A percentile compares a stretch with the other conserved stretches of the same genome.
Conservation (phyloP, 345 rosid species). For the Brassica rapa region DNA sequence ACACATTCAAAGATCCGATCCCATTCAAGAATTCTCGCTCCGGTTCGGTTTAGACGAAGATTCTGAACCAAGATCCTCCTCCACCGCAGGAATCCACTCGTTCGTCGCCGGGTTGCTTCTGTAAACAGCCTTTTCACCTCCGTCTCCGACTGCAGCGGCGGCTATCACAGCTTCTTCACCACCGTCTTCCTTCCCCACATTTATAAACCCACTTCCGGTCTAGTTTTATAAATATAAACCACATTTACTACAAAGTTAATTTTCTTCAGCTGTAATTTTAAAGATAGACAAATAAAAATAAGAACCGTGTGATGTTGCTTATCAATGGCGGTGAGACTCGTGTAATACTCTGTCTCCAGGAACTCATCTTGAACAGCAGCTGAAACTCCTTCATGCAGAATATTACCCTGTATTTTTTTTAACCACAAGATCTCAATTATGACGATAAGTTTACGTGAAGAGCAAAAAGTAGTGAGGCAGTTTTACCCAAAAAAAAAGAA, state of each 20-base stretch:
- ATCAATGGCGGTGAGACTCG: conserved; percentile 56
- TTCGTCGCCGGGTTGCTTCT: conserved; percentile 75
- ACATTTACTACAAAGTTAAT: neutral
- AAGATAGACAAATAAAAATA: neutral
- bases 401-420: neutral
- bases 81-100: conserved; percentile 61
- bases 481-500: neutral
- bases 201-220: conserved; percentile 78
- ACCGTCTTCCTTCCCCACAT: conserved; percentile 44
- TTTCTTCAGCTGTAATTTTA: neutral
- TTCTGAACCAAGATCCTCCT: conserved; percentile 39
- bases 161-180: conserved; percentile 25
- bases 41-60: conserved; percentile 55
- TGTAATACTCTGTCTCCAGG: conserved; percentile 65
- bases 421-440: conserved; percentile 25
- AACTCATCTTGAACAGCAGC: conserved; percentile 50
- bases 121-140: conserved; percentile 34
- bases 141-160: conserved; percentile 10
- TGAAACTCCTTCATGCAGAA: conserved; percentile 30
- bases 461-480: neutral
- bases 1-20: neutral
- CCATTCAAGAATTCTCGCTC: conserved; percentile 51
- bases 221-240: conserved; percentile 33
- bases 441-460: neutral
- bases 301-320: conserved; percentile 71